Conservation (phyloP, 345 rosid species). For the Brassica nigra region DNA sequence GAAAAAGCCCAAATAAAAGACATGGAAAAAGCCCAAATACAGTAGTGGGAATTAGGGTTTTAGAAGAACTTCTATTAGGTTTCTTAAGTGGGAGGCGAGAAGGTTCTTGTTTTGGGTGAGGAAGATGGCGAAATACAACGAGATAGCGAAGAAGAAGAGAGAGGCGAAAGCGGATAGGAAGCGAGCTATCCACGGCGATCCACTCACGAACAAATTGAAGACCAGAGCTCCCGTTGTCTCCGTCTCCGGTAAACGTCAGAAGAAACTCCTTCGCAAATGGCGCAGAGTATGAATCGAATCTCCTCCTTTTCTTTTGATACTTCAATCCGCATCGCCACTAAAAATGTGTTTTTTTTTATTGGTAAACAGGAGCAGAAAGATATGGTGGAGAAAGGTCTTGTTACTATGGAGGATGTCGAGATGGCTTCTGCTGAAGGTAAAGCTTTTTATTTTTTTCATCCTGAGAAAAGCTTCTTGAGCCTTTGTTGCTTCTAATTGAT, state of each 20-base stretch:
- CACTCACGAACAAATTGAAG: conserved; percentile 59
- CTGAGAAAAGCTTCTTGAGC: too few relatives aligned
- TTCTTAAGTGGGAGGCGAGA: background rate
- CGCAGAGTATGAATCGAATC: conserved; percentile 52
- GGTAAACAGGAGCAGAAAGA: conserved; percentile 1
- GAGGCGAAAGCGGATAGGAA: conserved; percentile 56
- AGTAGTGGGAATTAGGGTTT: conserved; percentile 29
- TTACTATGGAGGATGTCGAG: background rate
- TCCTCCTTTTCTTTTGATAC: background rate
- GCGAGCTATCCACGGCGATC: conserved; percentile 71
- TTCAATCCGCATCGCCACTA: background rate
- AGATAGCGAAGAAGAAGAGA: conserved; percentile 70
- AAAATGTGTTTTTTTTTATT: background rate
- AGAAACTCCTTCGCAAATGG: conserved; percentile 75
- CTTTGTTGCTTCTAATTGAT: too few relatives aligned
- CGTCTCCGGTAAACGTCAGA: conserved; percentile 79
- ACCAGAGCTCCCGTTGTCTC: conserved; percentile 47
- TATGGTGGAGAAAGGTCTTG: background rate
- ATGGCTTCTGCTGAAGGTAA: background rate
- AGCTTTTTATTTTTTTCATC: too few relatives aligned
- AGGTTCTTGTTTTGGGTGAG: background rate
- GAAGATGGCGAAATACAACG: conserved; percentile 69
- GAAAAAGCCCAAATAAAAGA: background rate
- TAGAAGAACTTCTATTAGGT: background rate
- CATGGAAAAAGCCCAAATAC: background rate